Percentiles rank a stretch among this genome's conserved stretches.
Conservation (phyloP, 345 rosid species). For the Eucalyptus cloeziana region DNA sequence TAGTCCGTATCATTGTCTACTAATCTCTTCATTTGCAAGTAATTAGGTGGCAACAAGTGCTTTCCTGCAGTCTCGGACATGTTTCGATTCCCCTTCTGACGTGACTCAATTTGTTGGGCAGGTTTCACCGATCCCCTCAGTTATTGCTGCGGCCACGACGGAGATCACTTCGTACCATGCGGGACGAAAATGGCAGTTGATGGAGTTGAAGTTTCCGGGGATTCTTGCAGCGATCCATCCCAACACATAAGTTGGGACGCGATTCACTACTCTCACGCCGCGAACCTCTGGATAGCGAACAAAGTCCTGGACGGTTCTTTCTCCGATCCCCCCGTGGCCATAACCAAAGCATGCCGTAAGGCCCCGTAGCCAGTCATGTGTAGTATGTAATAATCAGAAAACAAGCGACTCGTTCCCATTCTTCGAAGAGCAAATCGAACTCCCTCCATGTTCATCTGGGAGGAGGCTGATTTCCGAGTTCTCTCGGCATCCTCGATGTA, state of each 20-base stretch:
- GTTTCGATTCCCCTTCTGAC: background rate
- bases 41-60: background rate
- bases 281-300: conserved; percentile 62
- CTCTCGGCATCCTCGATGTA: background rate
- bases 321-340: conserved; percentile 50
- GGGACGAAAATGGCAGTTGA: conserved; percentile 29
- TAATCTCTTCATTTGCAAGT: background rate
- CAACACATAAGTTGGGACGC: conserved; percentile 42
- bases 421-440: background rate
- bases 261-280: conserved; percentile 41
- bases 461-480: background rate
- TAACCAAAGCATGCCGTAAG: conserved; percentile 43
- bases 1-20: background rate
- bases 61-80: background rate
- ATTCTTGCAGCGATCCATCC: conserved; percentile 37
- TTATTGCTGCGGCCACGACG: conserved; percentile 52
- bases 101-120: background rate
- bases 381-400: background rate
- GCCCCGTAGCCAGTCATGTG: background rate
- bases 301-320: conserved; percentile 47
- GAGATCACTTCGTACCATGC: conserved; percentile 26
- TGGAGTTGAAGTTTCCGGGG: conserved; percentile 26
- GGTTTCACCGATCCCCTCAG: conserved; percentile 36
- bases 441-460: background rate
- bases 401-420: background rate